Conservation (phyloP, 78 protist species). For the Chrysochromulina parva region DNA sequence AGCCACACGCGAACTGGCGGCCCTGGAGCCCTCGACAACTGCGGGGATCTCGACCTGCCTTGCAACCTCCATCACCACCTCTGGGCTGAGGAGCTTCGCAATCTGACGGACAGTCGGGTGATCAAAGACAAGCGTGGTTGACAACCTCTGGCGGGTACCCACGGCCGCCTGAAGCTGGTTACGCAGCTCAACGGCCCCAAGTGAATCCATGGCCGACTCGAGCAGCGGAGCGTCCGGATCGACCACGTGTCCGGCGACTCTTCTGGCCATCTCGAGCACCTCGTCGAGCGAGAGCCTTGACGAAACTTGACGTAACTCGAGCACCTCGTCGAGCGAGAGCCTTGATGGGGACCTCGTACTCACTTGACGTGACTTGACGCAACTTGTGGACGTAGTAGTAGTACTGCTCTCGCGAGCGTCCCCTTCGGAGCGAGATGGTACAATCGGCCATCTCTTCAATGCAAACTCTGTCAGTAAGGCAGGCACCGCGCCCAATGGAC, state of each 20-base stretch:
- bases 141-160: neutral
- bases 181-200: neutral
- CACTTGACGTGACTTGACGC: no score
- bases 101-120: neutral
- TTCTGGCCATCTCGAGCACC: neutral
- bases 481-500: neutral
- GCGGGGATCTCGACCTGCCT: no score
- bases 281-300: neutral
- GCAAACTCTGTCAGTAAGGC: neutral
- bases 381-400: no score
- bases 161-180: neutral
- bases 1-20: neutral
- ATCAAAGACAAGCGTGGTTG: neutral
- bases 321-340: neutral
- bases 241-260: neutral
- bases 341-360: no score
- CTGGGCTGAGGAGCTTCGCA: neutral
- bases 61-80: neutral
- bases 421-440: no score
- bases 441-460: no score
- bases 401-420: no score
- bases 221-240: neutral
- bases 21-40: neutral
- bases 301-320: neutral
- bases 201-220: neutral